Evolutionary conservation across 2,329 filamentous ascomycete genomes (phyloP).

Genomic region (Teratosphaeria pseudoeucalypti): DNA sequence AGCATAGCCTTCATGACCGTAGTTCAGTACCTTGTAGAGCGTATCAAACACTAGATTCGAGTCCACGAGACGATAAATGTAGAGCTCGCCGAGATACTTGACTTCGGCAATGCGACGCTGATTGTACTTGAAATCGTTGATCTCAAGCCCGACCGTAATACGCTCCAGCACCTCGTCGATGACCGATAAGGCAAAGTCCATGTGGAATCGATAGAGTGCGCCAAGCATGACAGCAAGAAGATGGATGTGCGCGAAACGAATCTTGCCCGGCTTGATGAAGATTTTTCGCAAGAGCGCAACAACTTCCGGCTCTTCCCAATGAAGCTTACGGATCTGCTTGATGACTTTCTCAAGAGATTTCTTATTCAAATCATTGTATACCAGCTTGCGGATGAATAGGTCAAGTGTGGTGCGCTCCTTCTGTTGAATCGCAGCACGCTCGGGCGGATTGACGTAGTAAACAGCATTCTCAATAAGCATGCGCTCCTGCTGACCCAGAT

Average conservation of each 20-base stretch:
- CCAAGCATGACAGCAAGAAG: constrained; percentile 82
- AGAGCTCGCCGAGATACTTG: constrained; percentile 91
- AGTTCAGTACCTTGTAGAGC: constrained; percentile 87
- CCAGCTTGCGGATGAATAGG: constrained; percentile 79
- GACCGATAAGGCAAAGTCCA: constrained; percentile 78
- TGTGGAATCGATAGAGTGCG: constrained; percentile 83
- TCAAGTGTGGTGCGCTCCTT: constrained; percentile 93
- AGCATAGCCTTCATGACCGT: constrained; percentile 79
- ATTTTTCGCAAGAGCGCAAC: constrained; percentile 74
- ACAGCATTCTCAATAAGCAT: constrained; percentile 98
- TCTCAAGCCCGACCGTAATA: constrained; percentile 76
- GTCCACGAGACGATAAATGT: constrained; percentile 95
- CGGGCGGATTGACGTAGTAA: constrained; percentile 94
- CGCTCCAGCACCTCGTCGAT: constrained; percentile 88
- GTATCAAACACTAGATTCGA: constrained; percentile 92
- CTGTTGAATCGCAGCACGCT: constrained; percentile 86
- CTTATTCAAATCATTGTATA: constrained; percentile 90
- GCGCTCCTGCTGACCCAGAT: constrained; percentile 87
- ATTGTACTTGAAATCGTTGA: constrained; percentile 96
- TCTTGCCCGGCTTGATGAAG: constrained; percentile 91
- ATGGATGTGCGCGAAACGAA: constrained; percentile 96
- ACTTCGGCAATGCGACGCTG: constrained; percentile 90
- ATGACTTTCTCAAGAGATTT: constrained; percentile 87
- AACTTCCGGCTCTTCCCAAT: constrained; percentile 92
- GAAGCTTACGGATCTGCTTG: constrained; percentile 86